phyloP scores from a whole-genome alignment of 2,329 filamentous ascomycete species.

The Arthrobotrys musiformis region DNA sequence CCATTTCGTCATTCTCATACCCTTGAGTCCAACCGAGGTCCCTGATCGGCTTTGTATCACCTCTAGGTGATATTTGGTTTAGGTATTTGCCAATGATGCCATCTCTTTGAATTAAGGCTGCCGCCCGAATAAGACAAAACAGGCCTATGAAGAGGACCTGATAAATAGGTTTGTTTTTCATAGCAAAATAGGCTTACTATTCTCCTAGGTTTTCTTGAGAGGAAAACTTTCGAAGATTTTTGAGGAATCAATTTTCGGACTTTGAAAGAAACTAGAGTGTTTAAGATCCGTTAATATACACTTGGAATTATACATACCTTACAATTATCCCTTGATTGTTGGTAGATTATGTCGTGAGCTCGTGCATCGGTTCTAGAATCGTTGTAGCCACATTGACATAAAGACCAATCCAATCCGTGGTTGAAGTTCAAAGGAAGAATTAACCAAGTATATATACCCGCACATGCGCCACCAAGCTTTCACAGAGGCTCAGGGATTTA shows the following conservation, averaged over 20 bases:
- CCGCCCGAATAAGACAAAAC: not conserved
- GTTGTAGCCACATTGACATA: too few relatives aligned
- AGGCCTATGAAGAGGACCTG: not conserved
- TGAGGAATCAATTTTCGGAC: not conserved
- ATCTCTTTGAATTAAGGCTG: not conserved
- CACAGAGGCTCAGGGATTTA: not conserved
- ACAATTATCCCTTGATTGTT: not conserved
- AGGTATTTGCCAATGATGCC: too few relatives aligned
- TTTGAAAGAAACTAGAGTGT: not conserved
- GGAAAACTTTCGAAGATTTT: not conserved
- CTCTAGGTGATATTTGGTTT: too few relatives aligned
- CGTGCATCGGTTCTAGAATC: too few relatives aligned
- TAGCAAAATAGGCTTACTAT: not conserved
- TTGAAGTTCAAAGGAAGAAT: not conserved
- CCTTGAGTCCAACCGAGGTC: not conserved
- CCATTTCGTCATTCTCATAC: not conserved
- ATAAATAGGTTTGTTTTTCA: not conserved
- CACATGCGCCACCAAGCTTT: not conserved
- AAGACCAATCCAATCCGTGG: too few relatives aligned
- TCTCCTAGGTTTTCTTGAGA: not conserved
- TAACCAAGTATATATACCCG: too few relatives aligned
- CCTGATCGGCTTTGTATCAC: not conserved
- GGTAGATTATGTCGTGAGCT: too few relatives aligned
- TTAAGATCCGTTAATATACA: not conserved
- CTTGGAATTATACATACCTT: not conserved